Evolutionary conservation across 2,329 filamentous ascomycete genomes (phyloP).

Genomic region (Cytospora piceicola): DNA sequence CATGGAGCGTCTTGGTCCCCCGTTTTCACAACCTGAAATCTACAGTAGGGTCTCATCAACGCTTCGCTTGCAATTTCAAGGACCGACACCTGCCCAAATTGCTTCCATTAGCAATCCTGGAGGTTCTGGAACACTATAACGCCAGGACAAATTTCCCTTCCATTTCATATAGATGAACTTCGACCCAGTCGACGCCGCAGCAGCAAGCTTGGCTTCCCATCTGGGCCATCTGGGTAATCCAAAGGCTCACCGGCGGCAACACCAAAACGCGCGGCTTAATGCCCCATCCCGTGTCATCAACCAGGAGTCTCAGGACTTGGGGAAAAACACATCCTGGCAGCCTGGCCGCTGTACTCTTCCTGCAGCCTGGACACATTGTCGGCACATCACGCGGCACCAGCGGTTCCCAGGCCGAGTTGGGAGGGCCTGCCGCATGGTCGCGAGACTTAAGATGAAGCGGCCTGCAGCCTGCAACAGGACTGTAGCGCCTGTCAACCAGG

Average conservation of each 20-base stretch:
- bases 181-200: not conserved
- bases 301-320: not conserved
- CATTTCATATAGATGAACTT: slow-evolving; percentile 4
- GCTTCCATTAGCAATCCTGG: slow-evolving; percentile 25
- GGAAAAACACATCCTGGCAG: not conserved
- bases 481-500: slow-evolving; percentile 22
- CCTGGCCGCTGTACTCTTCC: not conserved
- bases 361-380: not conserved
- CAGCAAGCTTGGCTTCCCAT: not conserved
- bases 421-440: slow-evolving; percentile 18
- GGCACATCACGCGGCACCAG: slow-evolving; percentile 9
- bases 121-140: slow-evolving; percentile 18
- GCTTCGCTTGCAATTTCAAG: slow-evolving; percentile 26
- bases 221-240: not conserved
- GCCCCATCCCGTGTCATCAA: not conserved
- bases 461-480: slow-evolving; percentile 15
- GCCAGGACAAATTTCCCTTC: slow-evolving; percentile 17
- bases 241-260: not conserved
- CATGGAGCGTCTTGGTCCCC: slow-evolving; percentile 8
- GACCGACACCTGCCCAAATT: slow-evolving; percentile 25
- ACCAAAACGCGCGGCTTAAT: not conserved
- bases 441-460: slow-evolving; percentile 11
- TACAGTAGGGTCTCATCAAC: slow-evolving; percentile 23
- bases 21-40: slow-evolving; percentile 15
- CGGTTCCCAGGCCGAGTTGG: slow-evolving; percentile 13